A percentile compares a stretch with the other conserved stretches of the same genome.
Conservation (phyloP, 2,329 filamentous ascomycete species). For the Camillea tinctor region DNA sequence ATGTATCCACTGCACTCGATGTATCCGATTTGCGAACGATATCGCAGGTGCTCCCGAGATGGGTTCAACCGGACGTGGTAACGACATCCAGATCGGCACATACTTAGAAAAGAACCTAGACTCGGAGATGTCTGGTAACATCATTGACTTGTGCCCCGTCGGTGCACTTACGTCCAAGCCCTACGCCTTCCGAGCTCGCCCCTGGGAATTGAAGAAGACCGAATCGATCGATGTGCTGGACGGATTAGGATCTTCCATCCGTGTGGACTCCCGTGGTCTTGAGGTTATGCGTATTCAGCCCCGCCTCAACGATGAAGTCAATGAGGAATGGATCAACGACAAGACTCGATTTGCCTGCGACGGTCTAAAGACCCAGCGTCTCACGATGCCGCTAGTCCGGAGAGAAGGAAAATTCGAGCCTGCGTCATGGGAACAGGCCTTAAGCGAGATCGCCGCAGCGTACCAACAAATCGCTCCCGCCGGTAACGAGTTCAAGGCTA, state of each 20-base stretch:
- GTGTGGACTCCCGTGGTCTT: conserved; percentile 86
- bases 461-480: conserved; percentile 77
- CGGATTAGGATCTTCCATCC: conserved; percentile 89
- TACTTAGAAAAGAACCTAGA: conserved; percentile 94
- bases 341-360: conserved; percentile 97
- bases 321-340: conserved; percentile 99
- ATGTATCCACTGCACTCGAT: conserved; percentile 98
- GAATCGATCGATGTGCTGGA: conserved; percentile 96
- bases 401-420: conserved; percentile 89
- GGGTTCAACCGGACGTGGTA: conserved; percentile 90
- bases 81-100: conserved; percentile 96
- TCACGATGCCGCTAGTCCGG: conserved; percentile 89
- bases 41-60: conserved; percentile 94
- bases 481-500: conserved; percentile 92
- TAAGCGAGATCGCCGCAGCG: conserved; percentile 80
- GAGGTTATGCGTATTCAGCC: conserved; percentile 96
- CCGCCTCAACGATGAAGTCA: conserved; percentile 93
- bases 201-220: conserved; percentile 95
- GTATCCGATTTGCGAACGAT: conserved; percentile 96
- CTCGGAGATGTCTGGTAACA: conserved; percentile 92
- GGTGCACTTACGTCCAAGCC: conserved; percentile 96
- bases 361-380: conserved; percentile 90
- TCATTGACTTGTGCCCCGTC: conserved; percentile 97
- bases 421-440: conserved; percentile 91
- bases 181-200: conserved; percentile 93